Base-by-base conservation (phyloP, 1,139 yeast species). In the Zygosaccharomyces sapae region DNA sequence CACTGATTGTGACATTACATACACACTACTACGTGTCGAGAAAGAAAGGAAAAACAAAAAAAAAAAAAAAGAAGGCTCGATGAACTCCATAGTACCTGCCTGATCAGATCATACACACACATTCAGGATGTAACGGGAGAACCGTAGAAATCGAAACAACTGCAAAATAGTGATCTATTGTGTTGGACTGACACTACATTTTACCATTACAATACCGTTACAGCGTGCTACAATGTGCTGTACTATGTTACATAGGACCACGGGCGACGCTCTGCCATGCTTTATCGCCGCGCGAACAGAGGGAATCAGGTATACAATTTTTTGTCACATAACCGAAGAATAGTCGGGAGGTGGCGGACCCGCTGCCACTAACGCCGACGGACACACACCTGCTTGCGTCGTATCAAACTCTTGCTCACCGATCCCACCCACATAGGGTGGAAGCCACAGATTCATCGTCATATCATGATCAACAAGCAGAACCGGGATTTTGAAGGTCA, bases 381-480 rank as follows among this genome's bases (percentile, higher is more conserved):
- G 10, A 16, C 33, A n/a, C 22, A 20, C 22, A 20, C 22, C 22
- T 20, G 22, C 22, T 20, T 20, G 22, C 22, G 22, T 20, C 22
- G 22, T 20, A 27, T 8, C 20, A 18, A 31, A 19, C 25, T 19
- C 41, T 29, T 49, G 36, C 34, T 18, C 31, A 3, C 45, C 45
- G 4, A 43, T 43, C n/a, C 25, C 40, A 8, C 13, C 35, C 25
- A 45, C 38, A 44, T 58, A 59, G 1, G 51, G 51, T 24, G 63
- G 63, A 25, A 59, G 34, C 31, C 50, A 46, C 27, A 57, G 36
- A 37, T 52, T 55, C 25, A 45, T 47, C 9, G 54, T 42, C 61
- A 56, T 55, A 30, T 52, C 50, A 16, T 49, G 43, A 34, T 56
- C 62, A 3, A 57, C 53, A 16, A 58, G 38, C 12, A 57, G 25